phyloP scores from a whole-genome alignment of 129 eudicot species.

The Sambucus nigra region DNA sequence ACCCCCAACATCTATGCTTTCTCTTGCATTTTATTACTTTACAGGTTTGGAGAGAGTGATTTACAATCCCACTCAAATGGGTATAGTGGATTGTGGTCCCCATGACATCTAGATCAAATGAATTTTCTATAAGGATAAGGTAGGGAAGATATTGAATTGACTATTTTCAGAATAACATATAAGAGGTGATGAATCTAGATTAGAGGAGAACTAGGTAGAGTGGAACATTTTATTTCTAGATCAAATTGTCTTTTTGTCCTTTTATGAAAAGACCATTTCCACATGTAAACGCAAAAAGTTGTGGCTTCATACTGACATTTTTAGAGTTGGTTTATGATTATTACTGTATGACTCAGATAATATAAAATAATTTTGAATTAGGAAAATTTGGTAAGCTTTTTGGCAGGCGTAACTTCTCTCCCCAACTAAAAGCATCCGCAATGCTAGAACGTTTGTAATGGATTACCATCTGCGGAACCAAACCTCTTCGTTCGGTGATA shows the following conservation, averaged over 20 bases:
- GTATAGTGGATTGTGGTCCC: background rate
- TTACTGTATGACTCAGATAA: too few relatives aligned
- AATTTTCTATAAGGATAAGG: background rate
- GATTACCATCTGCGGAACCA: too few relatives aligned
- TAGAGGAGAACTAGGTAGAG: background rate
- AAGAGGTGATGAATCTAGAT: background rate
- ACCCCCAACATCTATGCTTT: background rate
- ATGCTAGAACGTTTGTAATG: too few relatives aligned
- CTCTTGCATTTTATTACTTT: background rate
- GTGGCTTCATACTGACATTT: background rate
- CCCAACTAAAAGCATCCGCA: too few relatives aligned
- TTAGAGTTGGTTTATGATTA: too few relatives aligned
- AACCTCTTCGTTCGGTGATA: too few relatives aligned
- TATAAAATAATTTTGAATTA: too few relatives aligned
- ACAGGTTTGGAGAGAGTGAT: background rate
- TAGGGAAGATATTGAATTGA: background rate
- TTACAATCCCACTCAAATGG: background rate
- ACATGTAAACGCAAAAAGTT: background rate
- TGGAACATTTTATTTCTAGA: background rate
- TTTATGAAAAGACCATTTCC: background rate
- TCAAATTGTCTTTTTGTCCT: background rate
- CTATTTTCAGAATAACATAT: background rate
- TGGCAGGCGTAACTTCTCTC: too few relatives aligned
- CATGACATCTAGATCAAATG: background rate
- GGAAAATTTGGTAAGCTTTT: too few relatives aligned